Base-by-base conservation (phyloP, 495 filamentous ascomycete species). In the Penicillium psychrofluorescens region DNA sequence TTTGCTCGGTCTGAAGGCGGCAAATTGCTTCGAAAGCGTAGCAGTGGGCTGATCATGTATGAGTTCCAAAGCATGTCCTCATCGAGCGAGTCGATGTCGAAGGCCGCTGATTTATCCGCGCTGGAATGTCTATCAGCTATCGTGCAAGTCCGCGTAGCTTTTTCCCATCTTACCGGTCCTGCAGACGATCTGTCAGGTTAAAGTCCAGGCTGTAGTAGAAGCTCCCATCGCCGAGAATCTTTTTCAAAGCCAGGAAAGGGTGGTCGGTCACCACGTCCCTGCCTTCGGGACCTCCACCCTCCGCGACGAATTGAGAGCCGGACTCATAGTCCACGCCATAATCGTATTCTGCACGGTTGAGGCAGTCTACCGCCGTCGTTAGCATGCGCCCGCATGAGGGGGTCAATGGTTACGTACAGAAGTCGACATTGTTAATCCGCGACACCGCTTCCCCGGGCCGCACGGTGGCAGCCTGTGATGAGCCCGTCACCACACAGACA, bases 151-250 rank as follows among this genome's bases (percentile, higher is more conserved):
- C 29, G 48, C 37, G 5, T 7, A 11, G 35, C 15, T 12, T 40
- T 32, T 49, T n/a, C n/a, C 35, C 22, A 22, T 53, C 77, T 59
- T 64, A 90, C 85, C 91, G 84, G 53, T 95, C 84, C 65, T 98
- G 92, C 50, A 96, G 70, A 49, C 92, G 78, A 62, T 91, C 91
- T 16, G 92, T 97, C 14, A 98, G 76, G 62, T 97, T 90, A 59
- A 98, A 98, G 66, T 97, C 87, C 28, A 88, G 83, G 55, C 91
- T 96, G 63, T 95, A 98, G 61, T 97, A 97, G 58, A 98, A 98
- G 10, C 84, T 95, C n/a, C 94, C 90, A 64, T 92, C 86, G 49
- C 87, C 81, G 14, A 98, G 71, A 8, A 98, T 75, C 71, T 95
- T 96, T 58, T 90, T 90, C 39, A 98, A 54, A 33, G 90, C 87